These are phyloP conservation scores for Poteriospumella lacustris DNA, from an alignment of 108 stramenopile species.

Conservation along the genomic window DNA sequence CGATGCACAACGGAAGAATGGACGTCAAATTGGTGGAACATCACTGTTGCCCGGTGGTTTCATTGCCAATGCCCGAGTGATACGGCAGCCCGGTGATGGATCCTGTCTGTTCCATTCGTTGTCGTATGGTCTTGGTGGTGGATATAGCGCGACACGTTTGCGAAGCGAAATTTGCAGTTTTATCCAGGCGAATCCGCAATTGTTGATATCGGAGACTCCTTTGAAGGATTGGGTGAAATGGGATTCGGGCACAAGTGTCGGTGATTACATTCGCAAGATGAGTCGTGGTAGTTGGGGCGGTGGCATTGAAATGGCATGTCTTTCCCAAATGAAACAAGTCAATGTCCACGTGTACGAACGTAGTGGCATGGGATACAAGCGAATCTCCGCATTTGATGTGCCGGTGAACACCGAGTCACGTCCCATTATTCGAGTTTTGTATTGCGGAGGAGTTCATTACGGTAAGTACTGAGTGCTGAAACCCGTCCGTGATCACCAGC, in stretches of 20 bases:
- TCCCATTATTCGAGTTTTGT: slow-evolving; percentile 25
- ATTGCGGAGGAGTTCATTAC: slow-evolving; percentile 46
- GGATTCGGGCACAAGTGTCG: slow-evolving; percentile 28
- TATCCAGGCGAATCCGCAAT: slow-evolving; percentile 17
- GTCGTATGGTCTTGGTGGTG: slow-evolving; percentile 21
- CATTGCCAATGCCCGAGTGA: not conserved
- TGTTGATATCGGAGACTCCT: slow-evolving; percentile 36
- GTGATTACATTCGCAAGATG: slow-evolving; percentile 25
- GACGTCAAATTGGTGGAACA: not conserved
- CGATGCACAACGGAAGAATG: slow-evolving; percentile 35
- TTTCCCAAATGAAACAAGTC: not conserved
- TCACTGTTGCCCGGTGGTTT: slow-evolving; percentile 9
- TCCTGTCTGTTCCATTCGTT: slow-evolving; percentile 44
- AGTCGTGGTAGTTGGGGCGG: slow-evolving; percentile 34
- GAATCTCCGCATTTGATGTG: slow-evolving; percentile 34
- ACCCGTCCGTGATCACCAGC: not conserved
- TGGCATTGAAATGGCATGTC: slow-evolving; percentile 43
- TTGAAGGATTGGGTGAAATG: slow-evolving; percentile 42
- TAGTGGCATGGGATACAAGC: slow-evolving; percentile 27
- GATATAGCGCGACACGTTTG: not conserved
- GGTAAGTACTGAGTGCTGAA: not conserved
- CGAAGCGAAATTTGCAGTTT: slow-evolving; percentile 17
- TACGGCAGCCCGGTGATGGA: slow-evolving; percentile 45
- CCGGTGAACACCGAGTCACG: not conserved
- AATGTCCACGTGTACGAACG: slow-evolving; percentile 43